phyloP scores from a whole-genome alignment of 2,329 filamentous ascomycete species.

The Xylariomycetidae sp. region DNA sequence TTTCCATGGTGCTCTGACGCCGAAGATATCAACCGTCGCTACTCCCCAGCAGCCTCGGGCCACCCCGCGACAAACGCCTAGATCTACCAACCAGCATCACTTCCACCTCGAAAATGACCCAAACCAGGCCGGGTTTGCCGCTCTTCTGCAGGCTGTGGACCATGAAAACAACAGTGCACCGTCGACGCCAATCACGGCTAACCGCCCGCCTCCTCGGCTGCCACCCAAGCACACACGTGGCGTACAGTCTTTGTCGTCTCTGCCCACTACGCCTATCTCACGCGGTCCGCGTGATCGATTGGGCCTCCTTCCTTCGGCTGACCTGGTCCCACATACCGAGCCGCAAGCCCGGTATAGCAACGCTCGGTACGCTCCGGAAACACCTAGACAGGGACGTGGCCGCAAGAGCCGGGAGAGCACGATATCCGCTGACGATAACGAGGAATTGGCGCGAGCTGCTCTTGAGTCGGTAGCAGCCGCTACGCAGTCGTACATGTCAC shows the following conservation, averaged over 20 bases:
- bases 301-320: constrained; percentile 54
- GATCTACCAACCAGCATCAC: constrained; percentile 29
- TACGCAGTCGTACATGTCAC: constrained; percentile 30
- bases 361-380: constrained; percentile 38
- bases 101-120: constrained; percentile 42
- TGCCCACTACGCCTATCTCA: constrained; percentile 68
- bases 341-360: constrained; percentile 36
- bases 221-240: constrained; percentile 64
- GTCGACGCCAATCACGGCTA: constrained; percentile 55
- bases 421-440: constrained; percentile 64
- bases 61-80: constrained; percentile 47
- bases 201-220: constrained; percentile 41
- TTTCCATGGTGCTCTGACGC: constrained; percentile 57
- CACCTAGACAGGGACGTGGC: constrained; percentile 39
- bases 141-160: constrained; percentile 73
- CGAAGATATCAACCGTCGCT: constrained; percentile 40
- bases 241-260: constrained; percentile 76
- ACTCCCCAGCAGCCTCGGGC: constrained; percentile 40
- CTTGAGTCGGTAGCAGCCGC: constrained; percentile 47
- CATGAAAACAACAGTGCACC: constrained; percentile 71
- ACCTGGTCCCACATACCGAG: constrained; percentile 57
- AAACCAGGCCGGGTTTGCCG: constrained; percentile 64
- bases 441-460: constrained; percentile 50
- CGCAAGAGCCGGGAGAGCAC: constrained; percentile 78
- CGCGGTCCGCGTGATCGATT: constrained; percentile 42